Evolutionary conservation across 371 early-diverging fungal species (phyloP).

Genomic region (Nematocida minor): DNA sequence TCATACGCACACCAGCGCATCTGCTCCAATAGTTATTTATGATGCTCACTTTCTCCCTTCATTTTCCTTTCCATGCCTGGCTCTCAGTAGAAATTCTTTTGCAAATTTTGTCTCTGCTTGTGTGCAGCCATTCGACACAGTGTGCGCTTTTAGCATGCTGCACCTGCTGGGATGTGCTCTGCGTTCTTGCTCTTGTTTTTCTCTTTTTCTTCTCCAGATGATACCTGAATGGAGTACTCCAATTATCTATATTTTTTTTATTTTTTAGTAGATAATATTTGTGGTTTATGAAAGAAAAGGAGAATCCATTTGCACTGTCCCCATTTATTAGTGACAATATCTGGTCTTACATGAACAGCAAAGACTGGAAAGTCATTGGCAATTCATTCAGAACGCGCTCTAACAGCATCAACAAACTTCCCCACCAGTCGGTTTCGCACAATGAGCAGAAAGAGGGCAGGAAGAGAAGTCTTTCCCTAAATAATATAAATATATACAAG

Average conservation of each 20-base stretch:
- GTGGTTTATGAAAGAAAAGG: conserved; percentile 26
- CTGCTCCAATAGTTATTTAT: too few species aligned
- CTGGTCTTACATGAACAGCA: conserved; percentile 15
- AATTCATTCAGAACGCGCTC: conserved; percentile 38
- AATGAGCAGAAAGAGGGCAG: conserved; percentile 13
- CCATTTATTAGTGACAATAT: conserved; percentile 40
- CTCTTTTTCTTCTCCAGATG: too few species aligned
- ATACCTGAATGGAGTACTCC: too few species aligned
- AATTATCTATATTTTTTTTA: conserved; percentile 29
- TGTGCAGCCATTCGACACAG: too few species aligned
- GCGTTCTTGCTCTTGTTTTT: too few species aligned
- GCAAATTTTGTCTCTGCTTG: too few species aligned
- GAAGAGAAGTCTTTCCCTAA: conserved; percentile 42
- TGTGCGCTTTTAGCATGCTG: too few species aligned
- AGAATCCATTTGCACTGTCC: conserved; percentile 28
- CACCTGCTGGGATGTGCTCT: too few species aligned
- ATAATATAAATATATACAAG: conserved; percentile 1
- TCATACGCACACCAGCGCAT: too few species aligned
- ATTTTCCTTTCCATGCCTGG: too few species aligned
- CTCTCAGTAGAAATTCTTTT: too few species aligned
- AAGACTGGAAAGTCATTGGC: conserved; percentile 48
- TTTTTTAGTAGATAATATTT: conserved; percentile 44
- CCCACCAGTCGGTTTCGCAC: background rate
- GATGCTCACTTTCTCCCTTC: too few species aligned
- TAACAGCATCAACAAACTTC: conserved; percentile 14